Conservation (phyloP, 768 basidiomycete genomes). For the Fomitopsis pulvina region DNA sequence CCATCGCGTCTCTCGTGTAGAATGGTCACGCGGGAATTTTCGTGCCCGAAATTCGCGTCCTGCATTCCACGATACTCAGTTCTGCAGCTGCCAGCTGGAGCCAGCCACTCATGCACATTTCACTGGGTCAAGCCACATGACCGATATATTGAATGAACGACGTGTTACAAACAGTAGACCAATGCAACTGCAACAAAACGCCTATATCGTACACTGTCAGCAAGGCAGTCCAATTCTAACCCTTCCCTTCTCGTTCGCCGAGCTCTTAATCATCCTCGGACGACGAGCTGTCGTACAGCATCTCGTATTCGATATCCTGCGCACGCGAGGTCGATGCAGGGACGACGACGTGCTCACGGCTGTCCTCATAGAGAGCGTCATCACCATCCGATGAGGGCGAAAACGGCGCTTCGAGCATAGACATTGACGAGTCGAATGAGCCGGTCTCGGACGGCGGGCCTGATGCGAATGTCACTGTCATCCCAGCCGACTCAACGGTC, state of each 20-base stretch:
- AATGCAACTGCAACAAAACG: neutral
- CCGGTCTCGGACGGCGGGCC: constrained; percentile 22
- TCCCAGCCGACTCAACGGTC: neutral
- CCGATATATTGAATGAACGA: no score
- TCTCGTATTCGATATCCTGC: constrained; percentile 53
- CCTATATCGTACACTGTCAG: neutral
- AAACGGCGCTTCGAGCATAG: constrained; percentile 56
- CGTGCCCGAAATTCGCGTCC: neutral
- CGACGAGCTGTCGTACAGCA: constrained; percentile 62
- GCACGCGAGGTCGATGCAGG: constrained; percentile 8
- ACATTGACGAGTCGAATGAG: constrained; percentile 43
- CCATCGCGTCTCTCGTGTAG: neutral
- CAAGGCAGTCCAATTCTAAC: neutral
- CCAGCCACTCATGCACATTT: no score
- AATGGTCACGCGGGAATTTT: neutral
- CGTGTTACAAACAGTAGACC: no score
- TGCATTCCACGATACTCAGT: no score
- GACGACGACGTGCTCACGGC: constrained; percentile 33
- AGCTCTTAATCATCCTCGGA: constrained; percentile 41
- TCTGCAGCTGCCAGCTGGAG: no score
- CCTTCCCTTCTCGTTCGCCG: neutral
- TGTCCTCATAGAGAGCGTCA: constrained; percentile 54
- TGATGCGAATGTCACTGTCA: constrained; percentile 19
- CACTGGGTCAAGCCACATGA: no score
- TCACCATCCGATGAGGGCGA: constrained; percentile 32